Evolutionary conservation across 108 stramenopile species (phyloP).

Genomic region (Seminavis robusta): DNA sequence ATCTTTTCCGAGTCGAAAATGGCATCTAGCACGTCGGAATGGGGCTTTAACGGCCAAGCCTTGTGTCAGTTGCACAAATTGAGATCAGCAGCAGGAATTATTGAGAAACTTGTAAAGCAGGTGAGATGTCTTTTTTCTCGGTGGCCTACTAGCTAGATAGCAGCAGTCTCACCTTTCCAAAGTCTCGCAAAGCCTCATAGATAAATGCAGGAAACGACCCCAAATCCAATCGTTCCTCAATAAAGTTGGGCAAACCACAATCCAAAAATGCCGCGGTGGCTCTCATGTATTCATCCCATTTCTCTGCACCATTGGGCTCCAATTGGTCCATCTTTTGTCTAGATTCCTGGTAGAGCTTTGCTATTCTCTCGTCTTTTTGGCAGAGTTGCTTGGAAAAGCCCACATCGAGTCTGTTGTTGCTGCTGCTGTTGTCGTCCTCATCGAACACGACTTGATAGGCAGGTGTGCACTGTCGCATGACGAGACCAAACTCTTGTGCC

Average conservation of each 20-base stretch:
- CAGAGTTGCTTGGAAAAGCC: conserved; percentile 52
- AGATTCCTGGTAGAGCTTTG: conserved; percentile 26
- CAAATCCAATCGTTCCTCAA: conserved; percentile 70
- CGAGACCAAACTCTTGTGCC: conserved; percentile 56
- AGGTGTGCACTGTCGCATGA: conserved; percentile 62
- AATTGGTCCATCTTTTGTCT: conserved; percentile 47
- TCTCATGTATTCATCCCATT: conserved; percentile 72
- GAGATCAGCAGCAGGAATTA: no score
- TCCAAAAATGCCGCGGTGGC: conserved; percentile 67
- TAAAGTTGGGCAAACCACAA: conserved; percentile 82
- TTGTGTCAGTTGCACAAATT: no score
- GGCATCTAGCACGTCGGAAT: conserved; percentile 64
- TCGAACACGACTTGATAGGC: conserved; percentile 86
- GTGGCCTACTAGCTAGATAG: no score
- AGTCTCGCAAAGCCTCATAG: conserved; percentile 48
- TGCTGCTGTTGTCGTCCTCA: conserved; percentile 75
- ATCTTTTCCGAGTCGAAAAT: conserved; percentile 67
- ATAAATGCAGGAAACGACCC: conserved; percentile 64
- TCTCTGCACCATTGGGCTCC: conserved; percentile 52
- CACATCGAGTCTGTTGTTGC: conserved; percentile 40
- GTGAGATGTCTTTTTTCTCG: no score
- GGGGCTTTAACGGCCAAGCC: conserved; percentile 75
- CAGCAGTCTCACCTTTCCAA: conserved; percentile 20
- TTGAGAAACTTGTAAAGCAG: no score
- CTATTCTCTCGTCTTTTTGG: neutral